Evolutionary conservation across 1,139 yeast species (phyloP), one percentile per base, ranked within the genome.

Genomic region (Suhomyces wounanorum): DNA sequence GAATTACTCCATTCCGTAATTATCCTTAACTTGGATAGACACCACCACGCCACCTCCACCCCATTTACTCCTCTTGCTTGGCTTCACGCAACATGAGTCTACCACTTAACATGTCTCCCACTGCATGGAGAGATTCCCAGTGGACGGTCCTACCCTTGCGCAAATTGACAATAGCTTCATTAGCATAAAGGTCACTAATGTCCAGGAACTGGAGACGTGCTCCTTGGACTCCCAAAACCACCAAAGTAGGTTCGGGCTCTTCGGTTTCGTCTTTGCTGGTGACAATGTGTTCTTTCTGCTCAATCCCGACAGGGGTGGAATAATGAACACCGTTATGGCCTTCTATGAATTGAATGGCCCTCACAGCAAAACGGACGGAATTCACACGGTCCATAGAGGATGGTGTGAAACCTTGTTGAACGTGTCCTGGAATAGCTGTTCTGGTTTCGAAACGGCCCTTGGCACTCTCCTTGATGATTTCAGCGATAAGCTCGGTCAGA

Each of bases 371-470:
- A 67, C 98, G 82, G 13, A 96, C 87, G 14, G 96, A 97, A 56
- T 94, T 82, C 18, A 92, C 88, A 71, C 98, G 84, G 69, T 94
- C 99, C 70, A 91, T 89, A 8, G 98, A 90, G 3, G 97, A 88
- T 39, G 99, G 99, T 49, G 85, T 82, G 53, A 96, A 96, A 69
- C 99, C 99, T 72, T 94, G 99, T 77, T 94, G 99, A 48, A 91
- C 96, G 66, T 94, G 99, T 28, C 99, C 99, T 11, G 99, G 99
- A 50, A 92, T 85, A 14, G 99, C 99, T 4, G 96, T 91, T 69
- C 96, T 87, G 17, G 96, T 89, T 63, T 92, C 97, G 65, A 91
- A 94, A 55, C 80, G 78, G 47, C 88, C 87, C 47, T 81, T 75
- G 40, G 91, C 83, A 61, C 90, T 94, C 57, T 87, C 87, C 58